Percentiles rank a stretch among this genome's conserved stretches.
Evolutionary conservation across 495 filamentous ascomycete species (phyloP).

Genomic region (Lasiosphaeria ovina): DNA sequence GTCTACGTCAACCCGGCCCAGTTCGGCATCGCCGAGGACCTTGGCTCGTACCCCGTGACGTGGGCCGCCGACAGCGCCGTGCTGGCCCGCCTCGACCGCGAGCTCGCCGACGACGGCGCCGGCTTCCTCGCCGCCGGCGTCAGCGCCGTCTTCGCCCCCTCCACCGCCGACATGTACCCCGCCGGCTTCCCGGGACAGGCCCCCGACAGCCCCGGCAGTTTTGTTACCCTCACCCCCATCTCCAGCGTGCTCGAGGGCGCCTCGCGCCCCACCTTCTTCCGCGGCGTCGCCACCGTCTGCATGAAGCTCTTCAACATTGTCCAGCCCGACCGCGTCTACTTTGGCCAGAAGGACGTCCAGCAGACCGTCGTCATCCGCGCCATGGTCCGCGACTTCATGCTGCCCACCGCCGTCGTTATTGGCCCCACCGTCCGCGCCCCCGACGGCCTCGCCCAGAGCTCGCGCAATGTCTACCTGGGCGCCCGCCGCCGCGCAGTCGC

Average conservation of each 20-base stretch:
- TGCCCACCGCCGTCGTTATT: slow-evolving; percentile 74
- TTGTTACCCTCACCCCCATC: slow-evolving; percentile 89
- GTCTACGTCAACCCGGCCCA: slow-evolving; percentile 97
- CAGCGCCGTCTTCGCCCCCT: slow-evolving; percentile 81
- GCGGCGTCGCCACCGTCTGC: slow-evolving; percentile 93
- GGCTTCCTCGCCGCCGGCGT: slow-evolving; percentile 59
- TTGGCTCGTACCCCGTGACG: slow-evolving; percentile 85
- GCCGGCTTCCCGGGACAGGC: slow-evolving; percentile 78
- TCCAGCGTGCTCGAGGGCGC: slow-evolving; percentile 76
- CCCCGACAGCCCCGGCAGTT: slow-evolving; percentile 73
- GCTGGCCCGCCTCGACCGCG: slow-evolving; percentile 65
- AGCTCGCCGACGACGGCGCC: slow-evolving; percentile 57
- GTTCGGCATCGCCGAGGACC: slow-evolving; percentile 87
- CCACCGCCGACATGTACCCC: slow-evolving; percentile 83
- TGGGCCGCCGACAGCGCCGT: slow-evolving; percentile 72
- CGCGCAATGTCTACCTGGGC: slow-evolving; percentile 90
- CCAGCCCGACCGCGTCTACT: slow-evolving; percentile 84
- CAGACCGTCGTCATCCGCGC: slow-evolving; percentile 87
- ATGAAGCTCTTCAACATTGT: slow-evolving; percentile 97
- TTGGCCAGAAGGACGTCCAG: slow-evolving; percentile 97
- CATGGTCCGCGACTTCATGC: slow-evolving; percentile 82
- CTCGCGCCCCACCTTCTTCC: slow-evolving; percentile 90
- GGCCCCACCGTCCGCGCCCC: slow-evolving; percentile 70
- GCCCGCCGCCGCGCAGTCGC: slow-evolving; percentile 67
- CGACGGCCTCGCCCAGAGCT: slow-evolving; percentile 91